A percentile compares a stretch with the other conserved stretches of the same genome.
phyloP scores from a whole-genome alignment of 108 stramenopile species.

The Stephanodiscus minutulus region DNA sequence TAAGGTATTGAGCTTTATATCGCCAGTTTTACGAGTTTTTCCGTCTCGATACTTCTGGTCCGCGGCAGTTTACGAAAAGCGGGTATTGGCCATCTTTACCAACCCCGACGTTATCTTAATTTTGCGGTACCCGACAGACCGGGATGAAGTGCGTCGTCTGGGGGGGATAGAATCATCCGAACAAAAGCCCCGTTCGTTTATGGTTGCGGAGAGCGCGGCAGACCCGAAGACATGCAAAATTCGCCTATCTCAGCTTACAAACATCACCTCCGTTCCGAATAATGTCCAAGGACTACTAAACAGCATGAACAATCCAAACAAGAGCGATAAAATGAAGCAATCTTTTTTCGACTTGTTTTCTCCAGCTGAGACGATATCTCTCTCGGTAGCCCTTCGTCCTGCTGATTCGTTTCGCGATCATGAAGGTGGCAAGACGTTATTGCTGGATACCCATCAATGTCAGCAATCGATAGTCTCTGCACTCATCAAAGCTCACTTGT shows the following conservation, averaged over 20 bases:
- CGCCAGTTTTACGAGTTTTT: constrained; percentile 25
- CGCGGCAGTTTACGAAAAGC: constrained; percentile 36
- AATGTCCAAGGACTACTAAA: constrained; percentile 19
- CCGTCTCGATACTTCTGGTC: constrained; percentile 50
- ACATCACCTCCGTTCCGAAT: constrained; percentile 55
- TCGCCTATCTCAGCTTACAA: constrained; percentile 76
- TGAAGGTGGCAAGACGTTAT: constrained; percentile 13
- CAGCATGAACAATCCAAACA: constrained; percentile 5
- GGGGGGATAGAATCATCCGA: constrained; percentile 15
- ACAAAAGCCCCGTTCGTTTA: constrained; percentile 42
- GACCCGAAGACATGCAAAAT: constrained; percentile 78
- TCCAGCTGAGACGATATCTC: constrained; percentile 57
- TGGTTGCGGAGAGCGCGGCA: constrained; percentile 71
- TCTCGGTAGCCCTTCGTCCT: constrained; percentile 54
- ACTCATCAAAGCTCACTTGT: constrained; percentile 57
- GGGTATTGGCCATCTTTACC: constrained; percentile 58
- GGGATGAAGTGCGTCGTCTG: constrained; percentile 55
- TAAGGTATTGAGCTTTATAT: constrained; percentile 16
- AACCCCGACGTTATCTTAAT: constrained; percentile 63
- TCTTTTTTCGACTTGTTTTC: constrained; percentile 77
- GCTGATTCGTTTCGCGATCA: constrained; percentile 11
- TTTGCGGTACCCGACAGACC: constrained; percentile 51
- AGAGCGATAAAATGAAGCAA: constrained; percentile 40
- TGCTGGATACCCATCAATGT: constrained; percentile 32
- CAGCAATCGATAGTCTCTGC: constrained; percentile 62